Conservation (phyloP, 208 protist genomes). For the Leishmania tarentolae region DNA sequence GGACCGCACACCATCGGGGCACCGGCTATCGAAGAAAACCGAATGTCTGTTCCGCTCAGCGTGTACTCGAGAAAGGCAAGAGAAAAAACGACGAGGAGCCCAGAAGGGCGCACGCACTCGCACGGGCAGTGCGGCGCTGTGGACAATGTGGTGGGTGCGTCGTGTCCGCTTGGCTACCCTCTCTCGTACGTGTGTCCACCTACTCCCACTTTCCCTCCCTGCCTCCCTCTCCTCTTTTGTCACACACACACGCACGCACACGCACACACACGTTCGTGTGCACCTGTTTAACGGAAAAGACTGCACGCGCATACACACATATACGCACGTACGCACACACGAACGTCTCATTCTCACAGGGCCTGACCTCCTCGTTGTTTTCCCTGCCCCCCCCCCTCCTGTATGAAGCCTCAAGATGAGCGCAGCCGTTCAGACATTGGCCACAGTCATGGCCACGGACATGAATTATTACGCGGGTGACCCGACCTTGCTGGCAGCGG, state of each 20-base stretch:
- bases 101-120: neutral
- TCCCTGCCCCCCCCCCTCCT: neutral
- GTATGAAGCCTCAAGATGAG: slow-evolving; percentile 30
- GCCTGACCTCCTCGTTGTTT: neutral
- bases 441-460: slow-evolving; percentile 66
- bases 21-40: neutral
- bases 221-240: slow-evolving; percentile 7
- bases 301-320: neutral
- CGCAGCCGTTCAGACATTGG: slow-evolving; percentile 56
- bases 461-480: slow-evolving; percentile 84
- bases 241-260: neutral
- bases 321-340: neutral
- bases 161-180: slow-evolving; percentile 9
- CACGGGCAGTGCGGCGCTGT: neutral
- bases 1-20: neutral
- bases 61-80: neutral
- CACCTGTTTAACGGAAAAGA: neutral
- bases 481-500: slow-evolving; percentile 48
- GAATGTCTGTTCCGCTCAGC: neutral
- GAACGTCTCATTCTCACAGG: neutral
- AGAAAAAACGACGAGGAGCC: neutral
- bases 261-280: too few species aligned
- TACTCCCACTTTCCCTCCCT: too few species aligned
- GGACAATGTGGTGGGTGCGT: neutral
- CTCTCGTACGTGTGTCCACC: neutral